phyloP scores from a whole-genome alignment of 2,329 filamentous ascomycete species.

The Chaetomium sp. region DNA sequence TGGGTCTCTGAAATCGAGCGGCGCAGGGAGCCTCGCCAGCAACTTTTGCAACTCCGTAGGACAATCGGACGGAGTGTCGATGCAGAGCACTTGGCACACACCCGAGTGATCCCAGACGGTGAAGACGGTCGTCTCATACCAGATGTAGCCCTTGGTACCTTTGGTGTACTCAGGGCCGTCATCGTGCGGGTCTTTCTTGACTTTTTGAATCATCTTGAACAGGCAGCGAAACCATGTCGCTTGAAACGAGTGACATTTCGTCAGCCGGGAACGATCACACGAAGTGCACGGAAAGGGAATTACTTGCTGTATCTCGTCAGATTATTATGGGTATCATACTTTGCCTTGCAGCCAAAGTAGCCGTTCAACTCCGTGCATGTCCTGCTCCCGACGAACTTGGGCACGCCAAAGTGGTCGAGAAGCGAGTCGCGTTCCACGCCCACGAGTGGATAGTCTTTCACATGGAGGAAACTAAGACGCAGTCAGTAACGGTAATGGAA shows the following conservation, averaged over 20 bases:
- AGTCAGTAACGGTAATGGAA: no score
- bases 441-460: constrained; percentile 8
- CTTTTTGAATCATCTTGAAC: constrained; percentile 18
- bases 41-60: background rate
- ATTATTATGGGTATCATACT: background rate
- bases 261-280: background rate
- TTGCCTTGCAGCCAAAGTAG: constrained; percentile 16
- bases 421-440: constrained; percentile 11
- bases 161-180: constrained; percentile 13
- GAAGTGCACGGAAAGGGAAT: background rate
- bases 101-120: constrained; percentile 13
- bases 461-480: constrained; percentile 14
- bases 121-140: constrained; percentile 20
- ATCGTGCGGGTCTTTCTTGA: constrained; percentile 4
- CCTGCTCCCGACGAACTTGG: constrained; percentile 13
- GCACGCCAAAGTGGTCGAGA: constrained; percentile 17
- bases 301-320: background rate
- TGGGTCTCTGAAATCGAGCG: constrained; percentile 13
- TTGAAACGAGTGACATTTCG: background rate
- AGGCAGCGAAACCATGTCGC: constrained; percentile 20
- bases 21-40: background rate
- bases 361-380: constrained; percentile 21
- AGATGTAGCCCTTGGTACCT: constrained; percentile 13
- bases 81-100: constrained; percentile 12
- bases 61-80: constrained; percentile 14